Evolutionary conservation across 805 yeast species (phyloP).

Genomic region (Ogataea siamensis): DNA sequence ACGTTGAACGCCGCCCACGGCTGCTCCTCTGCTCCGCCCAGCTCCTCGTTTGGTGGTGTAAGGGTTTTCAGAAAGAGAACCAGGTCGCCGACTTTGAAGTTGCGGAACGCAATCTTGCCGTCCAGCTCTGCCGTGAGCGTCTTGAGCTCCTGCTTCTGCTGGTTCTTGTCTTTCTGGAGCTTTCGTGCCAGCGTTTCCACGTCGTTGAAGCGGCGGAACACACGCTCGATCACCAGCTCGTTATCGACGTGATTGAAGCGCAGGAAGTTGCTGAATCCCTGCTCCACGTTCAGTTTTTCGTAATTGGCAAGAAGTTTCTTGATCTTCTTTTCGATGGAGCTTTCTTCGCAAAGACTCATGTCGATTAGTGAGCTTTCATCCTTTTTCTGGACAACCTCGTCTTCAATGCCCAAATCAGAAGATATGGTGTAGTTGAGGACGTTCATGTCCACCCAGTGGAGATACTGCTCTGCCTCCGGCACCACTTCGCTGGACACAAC

Average conservation of each 20-base stretch:
- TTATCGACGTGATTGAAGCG: conserved; percentile 26
- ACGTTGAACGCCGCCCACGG: conserved; percentile 96
- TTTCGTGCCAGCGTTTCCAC: conserved; percentile 88
- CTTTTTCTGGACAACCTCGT: conserved; percentile 12
- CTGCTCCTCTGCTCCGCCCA: conserved; percentile 25
- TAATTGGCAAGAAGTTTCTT: conserved; percentile 18
- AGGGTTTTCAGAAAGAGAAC: conserved; percentile 81
- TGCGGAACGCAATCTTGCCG: conserved; percentile 62
- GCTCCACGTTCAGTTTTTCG: conserved; percentile 23
- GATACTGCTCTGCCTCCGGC: conserved; percentile 35
- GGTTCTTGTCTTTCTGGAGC: conserved; percentile 68
- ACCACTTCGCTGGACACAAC: conserved; percentile 39
- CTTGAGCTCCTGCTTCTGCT: conserved; percentile 46
- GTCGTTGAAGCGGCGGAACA: conserved; percentile 77
- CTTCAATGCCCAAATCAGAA: conserved; percentile 28
- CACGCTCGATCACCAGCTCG: conserved; percentile 32
- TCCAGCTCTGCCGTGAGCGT: conserved; percentile 35
- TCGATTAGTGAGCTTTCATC: conserved; percentile 14
- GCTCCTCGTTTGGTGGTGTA: conserved; percentile 17
- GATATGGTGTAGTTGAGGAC: conserved; percentile 28
- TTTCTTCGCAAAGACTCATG: conserved; percentile 21
- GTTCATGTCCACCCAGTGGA: conserved; percentile 49
- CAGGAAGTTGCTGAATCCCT: conserved; percentile 37
- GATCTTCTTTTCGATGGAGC: conserved; percentile 24
- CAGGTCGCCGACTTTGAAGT: conserved; percentile 71